Evolutionary conservation across 176 grass and related monocot genomes (phyloP), one percentile per base, ranked within the genome.

Genomic region (Saccharum officinarum): DNA sequence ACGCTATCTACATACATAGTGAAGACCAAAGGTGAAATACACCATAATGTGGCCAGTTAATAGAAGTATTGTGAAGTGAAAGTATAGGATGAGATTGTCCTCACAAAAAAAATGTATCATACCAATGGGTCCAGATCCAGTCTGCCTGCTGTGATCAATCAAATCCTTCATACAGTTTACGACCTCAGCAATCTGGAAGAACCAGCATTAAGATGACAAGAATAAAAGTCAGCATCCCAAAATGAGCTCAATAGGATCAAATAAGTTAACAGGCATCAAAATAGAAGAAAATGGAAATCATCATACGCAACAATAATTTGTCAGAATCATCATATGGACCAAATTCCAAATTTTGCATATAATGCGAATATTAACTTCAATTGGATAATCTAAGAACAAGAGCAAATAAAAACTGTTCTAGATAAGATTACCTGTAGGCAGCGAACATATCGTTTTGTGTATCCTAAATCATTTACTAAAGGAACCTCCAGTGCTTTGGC

Each of bases 151-250:
- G 59, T 95, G 90, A 87, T 98, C 93, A 90, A 98, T 98, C 83
- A 98, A 86, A 91, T 98, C 96, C 80, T 98, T 98, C 96, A 98
- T 98, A 77, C 96, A 93, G 66, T 98, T 98, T 26, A 95, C 96
- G 59, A 98, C 96, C 84, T 98, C 96, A 11, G 96, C 94, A 62
- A 98, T 98, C 96, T 98, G 85, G 34, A 82, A 69, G 46, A 82
- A 84, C 46, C 41, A 89, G 67, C 76, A 30, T 86, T 60, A 54
- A 39, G 66, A 73, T 45, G 66, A 87, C 17, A 83, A 28, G 41
- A 83, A 77, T 31, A 75, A 85, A 60, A 77, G n/a, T 87, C 16
- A 87, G 62, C 26, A 52, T 23, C 2, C 3, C 49, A 80, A 25
- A 60, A 69, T 46, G 16, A 82, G 23, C 61, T 83, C 13, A 62